Evolutionary conservation across 805 yeast genomes (phyloP), one percentile per base, ranked within the genome.

Genomic region (Priceomyces medius): DNA sequence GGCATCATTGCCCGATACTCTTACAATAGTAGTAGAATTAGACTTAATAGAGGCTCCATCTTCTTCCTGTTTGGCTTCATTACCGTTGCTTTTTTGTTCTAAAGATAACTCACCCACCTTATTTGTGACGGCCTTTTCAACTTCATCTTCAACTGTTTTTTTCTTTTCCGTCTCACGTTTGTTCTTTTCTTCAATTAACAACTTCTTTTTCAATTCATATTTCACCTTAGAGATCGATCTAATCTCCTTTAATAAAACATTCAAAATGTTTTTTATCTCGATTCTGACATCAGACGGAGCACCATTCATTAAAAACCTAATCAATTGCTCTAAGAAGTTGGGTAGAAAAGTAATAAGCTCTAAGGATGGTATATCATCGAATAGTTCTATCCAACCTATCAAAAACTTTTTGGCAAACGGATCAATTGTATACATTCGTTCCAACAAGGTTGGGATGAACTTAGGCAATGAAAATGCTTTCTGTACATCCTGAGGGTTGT

Each of bases 351-450:
- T 78, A 14, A 93, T 80, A 43, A 93, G 68, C 53, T 91, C 97
- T 40, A 91, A 70, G 40, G 91, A 95, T 0, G 99, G 98, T 6
- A 90, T 88, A 8, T 93, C 88, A 61, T 91, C 93, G 37, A 93
- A 71, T n/a, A 93, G 76, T 48, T 88, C 85, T 36, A 93, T 74
- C 99, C 99, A 93, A 38, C 95, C 87, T 9, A 93, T 91, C 42
- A 93, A 68, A 55, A 93, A 93, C 67, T 88, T 84, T 49, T 97
- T 76, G 0, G 97, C 89, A 55, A 85, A 87, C 1, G 98, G 97
- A 53, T 93, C 95, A 23, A 88, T 84, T 1, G 93, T 90, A 55
- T 88, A 88, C 65, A 93, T 88, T 49, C 98, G 73, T 59, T 93
- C 99, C 47, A 85, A 80, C 33, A 93, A 65, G n/a, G 95, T 70